Percentiles rank a stretch among this genome's conserved stretches.
Evolutionary conservation across 176 grass and related monocot genomes (phyloP).

Genomic region (Zoysia japonica): DNA sequence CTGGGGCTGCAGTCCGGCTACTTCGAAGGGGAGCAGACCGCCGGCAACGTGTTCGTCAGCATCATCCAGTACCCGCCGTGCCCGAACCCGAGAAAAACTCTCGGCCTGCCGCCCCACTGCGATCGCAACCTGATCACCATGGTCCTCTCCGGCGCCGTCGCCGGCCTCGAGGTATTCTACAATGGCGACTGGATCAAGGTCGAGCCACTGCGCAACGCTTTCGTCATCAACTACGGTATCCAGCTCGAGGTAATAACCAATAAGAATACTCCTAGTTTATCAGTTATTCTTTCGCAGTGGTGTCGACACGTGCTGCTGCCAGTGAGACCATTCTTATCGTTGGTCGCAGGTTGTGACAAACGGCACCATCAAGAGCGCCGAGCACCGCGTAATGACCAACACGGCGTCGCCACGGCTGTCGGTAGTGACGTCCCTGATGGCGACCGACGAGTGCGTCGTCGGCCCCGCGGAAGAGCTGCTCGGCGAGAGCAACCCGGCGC

Average conservation of each 20-base stretch:
- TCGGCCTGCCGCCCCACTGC: conserved; percentile 75
- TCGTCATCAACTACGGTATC: conserved; percentile 32
- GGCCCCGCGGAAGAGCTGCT: conserved; percentile 20
- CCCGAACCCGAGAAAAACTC: conserved; percentile 43
- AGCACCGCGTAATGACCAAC: conserved; percentile 45
- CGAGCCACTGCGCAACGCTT: conserved; percentile 21
- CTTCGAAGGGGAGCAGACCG: conserved; percentile 45
- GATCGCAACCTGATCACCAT: conserved; percentile 60
- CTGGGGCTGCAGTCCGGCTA: neutral
- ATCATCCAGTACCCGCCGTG: conserved; percentile 42
- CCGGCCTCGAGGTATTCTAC: neutral
- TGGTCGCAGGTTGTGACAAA: too few species aligned
- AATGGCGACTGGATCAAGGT: neutral
- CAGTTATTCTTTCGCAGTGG: too few species aligned
- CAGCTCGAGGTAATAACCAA: conserved; percentile 29
- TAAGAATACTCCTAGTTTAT: too few species aligned
- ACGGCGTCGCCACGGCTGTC: conserved; percentile 14
- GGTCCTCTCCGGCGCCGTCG: neutral
- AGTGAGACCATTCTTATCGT: too few species aligned
- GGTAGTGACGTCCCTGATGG: conserved; percentile 44
- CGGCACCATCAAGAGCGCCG: conserved; percentile 47
- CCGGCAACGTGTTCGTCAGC: conserved; percentile 29
- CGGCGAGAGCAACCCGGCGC: conserved; percentile 15
- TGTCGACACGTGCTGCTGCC: too few species aligned
- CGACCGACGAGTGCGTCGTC: conserved; percentile 44